These are phyloP conservation scores for Lentinula edodes DNA, from an alignment of 768 basidiomycete genomes.

Conservation along the genomic window DNA sequence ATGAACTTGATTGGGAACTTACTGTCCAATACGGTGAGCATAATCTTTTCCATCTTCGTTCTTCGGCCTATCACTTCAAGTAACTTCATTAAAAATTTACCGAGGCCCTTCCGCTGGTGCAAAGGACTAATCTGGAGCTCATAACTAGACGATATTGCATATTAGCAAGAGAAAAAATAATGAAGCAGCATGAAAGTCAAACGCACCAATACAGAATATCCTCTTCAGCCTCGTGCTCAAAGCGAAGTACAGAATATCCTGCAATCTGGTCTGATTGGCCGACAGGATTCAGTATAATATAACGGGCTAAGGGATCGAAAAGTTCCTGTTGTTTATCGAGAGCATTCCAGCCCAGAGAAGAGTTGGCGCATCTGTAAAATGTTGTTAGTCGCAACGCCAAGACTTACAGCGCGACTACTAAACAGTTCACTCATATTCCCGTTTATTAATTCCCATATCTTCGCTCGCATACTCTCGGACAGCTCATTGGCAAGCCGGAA, in stretches of 20 bases:
- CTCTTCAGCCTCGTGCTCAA: constrained; percentile 60
- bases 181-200: background rate
- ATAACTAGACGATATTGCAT: constrained; percentile 43
- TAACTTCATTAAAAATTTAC: constrained; percentile 44
- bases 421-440: constrained; percentile 52
- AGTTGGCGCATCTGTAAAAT: constrained; percentile 39
- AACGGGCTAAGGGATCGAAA: constrained; percentile 56
- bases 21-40: constrained; percentile 78
- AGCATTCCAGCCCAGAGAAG: constrained; percentile 67
- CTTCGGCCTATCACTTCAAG: constrained; percentile 43
- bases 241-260: constrained; percentile 61
- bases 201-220: constrained; percentile 67
- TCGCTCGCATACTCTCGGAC: constrained; percentile 25
- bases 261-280: constrained; percentile 15
- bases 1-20: constrained; percentile 8
- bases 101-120: constrained; percentile 50
- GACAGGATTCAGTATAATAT: constrained; percentile 37
- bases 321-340: constrained; percentile 50
- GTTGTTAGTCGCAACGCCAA: background rate
- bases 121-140: constrained; percentile 59
- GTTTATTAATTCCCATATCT: constrained; percentile 51
- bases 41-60: constrained; percentile 62
- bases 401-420: constrained; percentile 11
- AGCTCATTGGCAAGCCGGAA: constrained; percentile 26
- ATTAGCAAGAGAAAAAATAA: background rate